Evolutionary conservation across 208 protist species (phyloP).

Genomic region (Trypanosoma conorhini): DNA sequence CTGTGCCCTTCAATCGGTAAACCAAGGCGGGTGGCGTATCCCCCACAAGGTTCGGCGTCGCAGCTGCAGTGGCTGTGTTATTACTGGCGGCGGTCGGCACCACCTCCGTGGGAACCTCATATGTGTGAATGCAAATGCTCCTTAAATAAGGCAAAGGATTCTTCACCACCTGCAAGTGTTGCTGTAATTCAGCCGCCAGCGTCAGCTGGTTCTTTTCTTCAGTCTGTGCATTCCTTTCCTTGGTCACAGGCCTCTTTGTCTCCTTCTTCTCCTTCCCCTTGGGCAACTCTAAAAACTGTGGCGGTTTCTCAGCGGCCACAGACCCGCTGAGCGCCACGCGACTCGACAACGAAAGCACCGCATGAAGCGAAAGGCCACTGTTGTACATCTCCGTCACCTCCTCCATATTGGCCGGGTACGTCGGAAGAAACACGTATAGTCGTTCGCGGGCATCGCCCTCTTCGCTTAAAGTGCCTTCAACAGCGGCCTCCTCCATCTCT

Average conservation of each 20-base stretch:
- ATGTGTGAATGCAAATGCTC: slow-evolving; percentile 31
- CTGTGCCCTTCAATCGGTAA: slow-evolving; percentile 21
- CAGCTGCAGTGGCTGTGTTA: slow-evolving; percentile 22
- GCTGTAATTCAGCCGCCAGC: slow-evolving; percentile 19
- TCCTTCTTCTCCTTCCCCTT: slow-evolving; percentile 19
- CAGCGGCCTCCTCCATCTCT: slow-evolving; percentile 36
- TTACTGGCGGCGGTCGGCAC: slow-evolving; percentile 9
- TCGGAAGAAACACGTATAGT: slow-evolving; percentile 28
- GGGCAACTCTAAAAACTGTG: not conserved
- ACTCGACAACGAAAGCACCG: slow-evolving; percentile 31
- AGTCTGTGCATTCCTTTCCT: slow-evolving; percentile 3
- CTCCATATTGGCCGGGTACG: slow-evolving; percentile 37
- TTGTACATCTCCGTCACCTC: slow-evolving; percentile 32
- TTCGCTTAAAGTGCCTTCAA: slow-evolving; percentile 26
- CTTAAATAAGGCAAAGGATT: slow-evolving; percentile 14
- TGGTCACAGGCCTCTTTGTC: not conserved
- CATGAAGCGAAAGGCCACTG: slow-evolving; percentile 32
- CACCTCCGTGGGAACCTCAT: slow-evolving; percentile 34
- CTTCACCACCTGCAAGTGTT: not conserved
- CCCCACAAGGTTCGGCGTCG: not conserved
- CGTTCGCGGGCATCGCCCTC: slow-evolving; percentile 24
- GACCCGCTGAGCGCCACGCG: slow-evolving; percentile 34
- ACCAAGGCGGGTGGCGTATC: slow-evolving; percentile 3
- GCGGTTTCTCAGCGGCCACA: slow-evolving; percentile 10
- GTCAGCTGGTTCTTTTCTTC: slow-evolving; percentile 15